Evolutionary conservation across 495 filamentous ascomycete species (phyloP).

Genomic region (Hypoxylon fuscum): DNA sequence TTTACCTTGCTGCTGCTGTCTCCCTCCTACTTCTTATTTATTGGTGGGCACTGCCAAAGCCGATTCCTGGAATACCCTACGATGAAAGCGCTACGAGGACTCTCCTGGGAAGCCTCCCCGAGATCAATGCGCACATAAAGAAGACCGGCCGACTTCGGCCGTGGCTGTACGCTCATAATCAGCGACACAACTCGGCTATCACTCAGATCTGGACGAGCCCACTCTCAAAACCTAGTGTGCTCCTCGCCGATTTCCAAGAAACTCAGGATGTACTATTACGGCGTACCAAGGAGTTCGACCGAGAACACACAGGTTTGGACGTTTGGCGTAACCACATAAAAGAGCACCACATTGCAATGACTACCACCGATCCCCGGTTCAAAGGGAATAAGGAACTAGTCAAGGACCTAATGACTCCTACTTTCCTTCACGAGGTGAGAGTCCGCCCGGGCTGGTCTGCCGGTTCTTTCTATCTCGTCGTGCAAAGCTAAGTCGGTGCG

Average conservation of each 20-base stretch:
- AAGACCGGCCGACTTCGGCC: conserved; percentile 35
- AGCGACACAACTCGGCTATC: conserved; percentile 47
- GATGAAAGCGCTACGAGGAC: conserved; percentile 40
- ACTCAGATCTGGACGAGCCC: conserved; percentile 52
- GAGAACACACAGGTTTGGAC: too few relatives aligned
- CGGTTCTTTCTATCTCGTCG: too few relatives aligned
- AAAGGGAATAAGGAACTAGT: conserved; percentile 47
- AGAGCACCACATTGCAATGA: too few relatives aligned
- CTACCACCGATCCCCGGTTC: conserved; percentile 41
- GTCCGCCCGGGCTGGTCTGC: too few relatives aligned
- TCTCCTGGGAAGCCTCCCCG: conserved; percentile 48
- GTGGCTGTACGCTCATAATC: conserved; percentile 39
- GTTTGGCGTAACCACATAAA: too few relatives aligned
- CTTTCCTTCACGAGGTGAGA: conserved; percentile 45
- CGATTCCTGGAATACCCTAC: conserved; percentile 52
- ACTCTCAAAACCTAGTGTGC: conserved; percentile 46
- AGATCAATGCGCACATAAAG: conserved; percentile 39
- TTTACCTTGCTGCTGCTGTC: too few relatives aligned
- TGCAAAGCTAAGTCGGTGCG: too few relatives aligned
- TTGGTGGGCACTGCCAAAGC: conserved; percentile 47
- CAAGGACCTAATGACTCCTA: conserved; percentile 51
- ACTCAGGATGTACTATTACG: conserved; percentile 52
- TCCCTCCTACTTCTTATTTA: too few relatives aligned
- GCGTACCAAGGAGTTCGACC: conserved; percentile 53
- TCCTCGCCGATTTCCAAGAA: conserved; percentile 53